Evolutionary conservation across 345 rosid genomes (phyloP), one percentile per base, ranked within the genome.

Genomic region (Salix exigua): DNA sequence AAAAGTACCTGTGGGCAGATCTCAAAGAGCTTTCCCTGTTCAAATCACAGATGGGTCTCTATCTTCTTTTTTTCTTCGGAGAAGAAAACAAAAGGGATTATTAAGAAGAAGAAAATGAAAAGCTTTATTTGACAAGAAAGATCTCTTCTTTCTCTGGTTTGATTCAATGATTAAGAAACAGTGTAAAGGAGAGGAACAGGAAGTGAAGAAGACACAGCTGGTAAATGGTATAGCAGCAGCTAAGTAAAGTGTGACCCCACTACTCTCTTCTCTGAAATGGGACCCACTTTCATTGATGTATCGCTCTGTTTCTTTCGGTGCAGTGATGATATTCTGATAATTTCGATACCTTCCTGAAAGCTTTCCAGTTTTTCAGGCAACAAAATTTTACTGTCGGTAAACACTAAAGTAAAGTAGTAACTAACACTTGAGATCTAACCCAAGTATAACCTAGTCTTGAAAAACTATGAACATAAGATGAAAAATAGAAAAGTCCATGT

Each of bases 1-100:
- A 12, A 23, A n/a, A 70, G 67, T 33, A 80, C 67, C 71, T 58
- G 63, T 10, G 62, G 16, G 62, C 76, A 82, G 86, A 85, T 85
- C 88, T 82, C 78, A 63, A 44, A 66, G 62, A 44, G 46, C 12
- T 11, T 62, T 46, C 37, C 53, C 16, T 35, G 6, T 8, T 48
- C 58, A 68, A 19, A 18, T 55, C 66, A 55, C 18, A 68, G 50
- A 74, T n/a, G 66, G 55, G 38, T 40, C 55, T 37, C 53, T 28
- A 17, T 68, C 40, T 26, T 30, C 12, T 63, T 30, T 25, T 26
- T 40, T 8, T 55, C 33, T 58, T 25, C 16, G 13, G 17, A 19
- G 1, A 51, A 11, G 23, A 66, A 42, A 70, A 48, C 14, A 25
- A 26, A 58, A 35, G 75, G 30, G 21, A 4, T 5, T 21, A 18